Evolutionary conservation across 495 filamentous ascomycete genomes (phyloP).

Genomic region (Collariella sp.): DNA sequence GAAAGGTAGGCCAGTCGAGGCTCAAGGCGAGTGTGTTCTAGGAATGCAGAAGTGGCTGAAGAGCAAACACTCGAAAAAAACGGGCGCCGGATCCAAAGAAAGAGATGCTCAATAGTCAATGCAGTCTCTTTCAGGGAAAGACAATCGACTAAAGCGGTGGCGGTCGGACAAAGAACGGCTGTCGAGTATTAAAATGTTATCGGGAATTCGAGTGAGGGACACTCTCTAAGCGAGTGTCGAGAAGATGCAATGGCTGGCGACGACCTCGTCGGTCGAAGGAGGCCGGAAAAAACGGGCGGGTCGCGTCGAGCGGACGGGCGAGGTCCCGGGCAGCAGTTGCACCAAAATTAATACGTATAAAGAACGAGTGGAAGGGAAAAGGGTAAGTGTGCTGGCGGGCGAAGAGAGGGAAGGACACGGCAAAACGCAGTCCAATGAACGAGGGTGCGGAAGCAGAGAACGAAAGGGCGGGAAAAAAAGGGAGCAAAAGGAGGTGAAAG

Average conservation of each 20-base stretch:
- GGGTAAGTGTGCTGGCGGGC: slow-evolving; percentile 6
- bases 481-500: slow-evolving; percentile 19
- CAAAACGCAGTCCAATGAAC: slow-evolving; percentile 21
- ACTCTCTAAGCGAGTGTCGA: slow-evolving; percentile 24
- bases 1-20: background rate
- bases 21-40: background rate
- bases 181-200: slow-evolving; percentile 25
- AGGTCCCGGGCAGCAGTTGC: slow-evolving; percentile 1
- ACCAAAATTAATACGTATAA: slow-evolving; percentile 19
- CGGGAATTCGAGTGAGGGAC: slow-evolving; percentile 9
- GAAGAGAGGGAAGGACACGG: slow-evolving; percentile 7
- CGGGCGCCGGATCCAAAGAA: slow-evolving; percentile 18
- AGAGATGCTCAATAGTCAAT: slow-evolving; percentile 21
- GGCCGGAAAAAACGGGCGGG: background rate
- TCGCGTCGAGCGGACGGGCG: slow-evolving; percentile 3
- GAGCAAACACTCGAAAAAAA: background rate
- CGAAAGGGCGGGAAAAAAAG: slow-evolving; percentile 16
- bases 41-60: background rate
- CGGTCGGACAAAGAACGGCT: slow-evolving; percentile 18
- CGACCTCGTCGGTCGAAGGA: slow-evolving; percentile 3
- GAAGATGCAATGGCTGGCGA: slow-evolving; percentile 15
- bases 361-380: slow-evolving; percentile 22
- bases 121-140: slow-evolving; percentile 13
- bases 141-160: slow-evolving; percentile 10
- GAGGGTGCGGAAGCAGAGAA: slow-evolving; percentile 17